These are phyloP conservation scores for Spinellus fusiger DNA, from an alignment of 192 early-diverging fungal species.

Conservation along the genomic window DNA sequence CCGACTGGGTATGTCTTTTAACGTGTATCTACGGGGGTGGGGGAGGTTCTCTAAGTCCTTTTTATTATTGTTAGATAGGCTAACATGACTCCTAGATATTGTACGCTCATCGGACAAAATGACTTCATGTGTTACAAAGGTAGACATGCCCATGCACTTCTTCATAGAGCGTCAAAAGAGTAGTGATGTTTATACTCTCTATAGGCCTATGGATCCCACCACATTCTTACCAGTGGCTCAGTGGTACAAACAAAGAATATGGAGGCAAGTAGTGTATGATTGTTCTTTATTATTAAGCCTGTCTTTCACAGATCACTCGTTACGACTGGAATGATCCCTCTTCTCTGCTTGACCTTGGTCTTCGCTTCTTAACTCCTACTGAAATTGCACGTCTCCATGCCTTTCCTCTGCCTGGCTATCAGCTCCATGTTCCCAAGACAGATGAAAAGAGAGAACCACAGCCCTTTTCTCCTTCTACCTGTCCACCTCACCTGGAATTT, in stretches of 20 bases:
- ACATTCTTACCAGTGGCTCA: slow-evolving; percentile 72
- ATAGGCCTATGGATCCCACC: slow-evolving; percentile 80
- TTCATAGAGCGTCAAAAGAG: background rate
- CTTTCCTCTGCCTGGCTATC: slow-evolving; percentile 50
- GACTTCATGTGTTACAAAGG: slow-evolving; percentile 73
- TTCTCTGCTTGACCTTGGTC: slow-evolving; percentile 58
- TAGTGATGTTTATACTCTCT: slow-evolving; percentile 22
- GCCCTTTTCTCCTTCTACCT: slow-evolving; percentile 2
- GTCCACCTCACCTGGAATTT: slow-evolving; percentile 50
- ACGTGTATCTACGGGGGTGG: background rate
- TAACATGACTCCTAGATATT: too few relatives aligned
- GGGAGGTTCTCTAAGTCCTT: too few relatives aligned
- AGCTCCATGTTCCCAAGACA: background rate
- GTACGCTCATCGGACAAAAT: slow-evolving; percentile 47
- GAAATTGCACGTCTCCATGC: slow-evolving; percentile 79
- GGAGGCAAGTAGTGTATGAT: slow-evolving; percentile 35
- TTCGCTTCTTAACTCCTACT: slow-evolving; percentile 77
- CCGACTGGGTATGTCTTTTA: slow-evolving; percentile 34
- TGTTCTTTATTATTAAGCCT: background rate
- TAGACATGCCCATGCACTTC: slow-evolving; percentile 3
- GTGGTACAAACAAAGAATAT: slow-evolving; percentile 69
- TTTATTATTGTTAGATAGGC: too few relatives aligned
- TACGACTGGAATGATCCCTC: slow-evolving; percentile 62
- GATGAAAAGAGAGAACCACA: background rate
- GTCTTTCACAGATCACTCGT: slow-evolving; percentile 26